Evolutionary conservation across 75 land plant species (phyloP).

Genomic region (Isoetes taiwanensis): DNA sequence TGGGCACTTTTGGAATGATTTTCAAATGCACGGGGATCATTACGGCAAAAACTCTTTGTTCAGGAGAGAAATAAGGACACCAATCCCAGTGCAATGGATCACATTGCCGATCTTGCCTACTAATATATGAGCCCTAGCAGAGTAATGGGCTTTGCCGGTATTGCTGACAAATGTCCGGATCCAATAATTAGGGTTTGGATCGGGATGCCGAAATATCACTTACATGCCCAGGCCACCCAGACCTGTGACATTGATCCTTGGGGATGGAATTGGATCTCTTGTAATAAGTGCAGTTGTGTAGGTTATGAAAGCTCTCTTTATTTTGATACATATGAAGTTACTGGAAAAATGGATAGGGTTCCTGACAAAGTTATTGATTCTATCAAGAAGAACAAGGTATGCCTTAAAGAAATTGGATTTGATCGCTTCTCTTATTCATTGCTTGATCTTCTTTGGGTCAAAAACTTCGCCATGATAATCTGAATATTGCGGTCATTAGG

Average conservation of each 20-base stretch:
- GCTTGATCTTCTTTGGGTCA: slow-evolving; percentile 10
- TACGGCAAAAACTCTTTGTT: no score
- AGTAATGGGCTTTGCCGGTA: no score
- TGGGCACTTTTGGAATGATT: no score
- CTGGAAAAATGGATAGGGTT: slow-evolving; percentile 24
- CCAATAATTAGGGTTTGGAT: no score
- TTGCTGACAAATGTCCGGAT: no score
- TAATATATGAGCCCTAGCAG: no score
- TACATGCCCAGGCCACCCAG: slow-evolving; percentile 34
- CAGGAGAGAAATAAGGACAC: no score
- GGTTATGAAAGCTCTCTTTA: slow-evolving; percentile 14
- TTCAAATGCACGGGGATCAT: no score
- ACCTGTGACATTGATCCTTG: slow-evolving; percentile 27
- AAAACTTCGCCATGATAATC: slow-evolving; percentile 14
- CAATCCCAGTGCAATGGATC: no score
- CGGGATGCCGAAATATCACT: no score
- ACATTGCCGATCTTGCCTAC: no score
- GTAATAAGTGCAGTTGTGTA: slow-evolving; percentile 28
- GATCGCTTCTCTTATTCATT: slow-evolving; percentile 23
- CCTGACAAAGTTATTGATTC: slow-evolving; percentile 29
- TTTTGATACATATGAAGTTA: slow-evolving; percentile 27
- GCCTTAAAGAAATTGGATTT: slow-evolving; percentile 28
- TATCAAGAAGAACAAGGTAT: slow-evolving; percentile 33
- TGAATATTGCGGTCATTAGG: slow-evolving; percentile 15
- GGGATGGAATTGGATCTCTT: slow-evolving; percentile 24